Conservation (phyloP, 352 stramenopile genomes). For the Phytophthora tentaculata region DNA sequence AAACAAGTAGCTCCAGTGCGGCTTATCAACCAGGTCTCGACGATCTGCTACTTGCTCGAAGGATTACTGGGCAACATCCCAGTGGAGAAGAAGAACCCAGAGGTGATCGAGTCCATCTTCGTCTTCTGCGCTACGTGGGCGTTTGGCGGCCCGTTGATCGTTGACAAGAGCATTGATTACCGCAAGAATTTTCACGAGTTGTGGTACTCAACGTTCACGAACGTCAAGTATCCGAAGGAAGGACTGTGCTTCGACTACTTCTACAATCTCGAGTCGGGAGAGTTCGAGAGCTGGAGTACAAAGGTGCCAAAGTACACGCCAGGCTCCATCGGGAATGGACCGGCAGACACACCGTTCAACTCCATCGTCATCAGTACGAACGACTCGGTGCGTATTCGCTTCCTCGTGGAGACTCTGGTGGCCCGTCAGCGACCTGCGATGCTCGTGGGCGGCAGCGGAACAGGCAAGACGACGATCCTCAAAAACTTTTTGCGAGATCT, state of each 20-base stretch:
- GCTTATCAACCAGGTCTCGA: slow-evolving; percentile 96
- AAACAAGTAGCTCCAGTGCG: slow-evolving; percentile 95
- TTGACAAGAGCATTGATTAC: slow-evolving; percentile 92
- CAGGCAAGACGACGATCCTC: slow-evolving; percentile 97
- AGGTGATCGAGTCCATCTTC: slow-evolving; percentile 96
- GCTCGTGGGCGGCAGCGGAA: slow-evolving; percentile 95
- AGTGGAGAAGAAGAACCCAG: slow-evolving; percentile 91
- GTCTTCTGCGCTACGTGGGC: slow-evolving; percentile 97
- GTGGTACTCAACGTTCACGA: slow-evolving; percentile 82
- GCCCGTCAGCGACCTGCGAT: slow-evolving; percentile 94
- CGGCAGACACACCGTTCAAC: slow-evolving; percentile 95
- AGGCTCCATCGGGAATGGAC: slow-evolving; percentile 92
- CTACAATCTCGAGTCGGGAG: slow-evolving; percentile 93
- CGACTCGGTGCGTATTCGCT: slow-evolving; percentile 95
- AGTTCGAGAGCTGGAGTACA: slow-evolving; percentile 94
- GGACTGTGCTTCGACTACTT: slow-evolving; percentile 98
- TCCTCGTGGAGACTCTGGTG: slow-evolving; percentile 95
- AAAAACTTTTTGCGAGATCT: slow-evolving; percentile 94
- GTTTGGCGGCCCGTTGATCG: slow-evolving; percentile 95
- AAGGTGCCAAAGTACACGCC: slow-evolving; percentile 93
- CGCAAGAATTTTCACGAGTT: slow-evolving; percentile 91
- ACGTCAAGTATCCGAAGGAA: slow-evolving; percentile 95
- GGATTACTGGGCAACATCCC: slow-evolving; percentile 88
- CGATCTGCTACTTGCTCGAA: slow-evolving; percentile 96
- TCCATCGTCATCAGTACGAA: slow-evolving; percentile 96